Conservation (phyloP, 176 grass and related monocot genomes). For the Oryza officinalis region DNA sequence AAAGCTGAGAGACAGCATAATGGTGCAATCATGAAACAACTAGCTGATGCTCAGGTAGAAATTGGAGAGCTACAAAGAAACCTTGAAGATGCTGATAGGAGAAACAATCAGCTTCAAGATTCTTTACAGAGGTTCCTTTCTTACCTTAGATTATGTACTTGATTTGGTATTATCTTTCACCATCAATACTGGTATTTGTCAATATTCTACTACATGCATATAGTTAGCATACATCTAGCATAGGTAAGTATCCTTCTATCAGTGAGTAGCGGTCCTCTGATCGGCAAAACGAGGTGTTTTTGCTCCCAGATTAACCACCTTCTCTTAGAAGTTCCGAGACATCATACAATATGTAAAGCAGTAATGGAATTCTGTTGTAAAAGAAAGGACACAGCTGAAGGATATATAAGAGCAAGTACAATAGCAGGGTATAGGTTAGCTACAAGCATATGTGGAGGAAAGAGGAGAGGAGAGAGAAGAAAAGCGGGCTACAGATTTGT, state of each 20-base stretch:
- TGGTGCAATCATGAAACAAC: constrained; percentile 50
- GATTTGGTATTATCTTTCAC: constrained; percentile 15
- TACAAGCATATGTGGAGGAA: too few species aligned
- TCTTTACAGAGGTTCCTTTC: constrained; percentile 66
- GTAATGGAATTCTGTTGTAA: constrained; percentile 14
- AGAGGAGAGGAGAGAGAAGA: too few species aligned
- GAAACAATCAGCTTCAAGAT: constrained; percentile 61
- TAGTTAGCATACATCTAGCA: neutral
- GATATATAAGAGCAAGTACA: neutral
- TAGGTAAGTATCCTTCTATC: constrained; percentile 13
- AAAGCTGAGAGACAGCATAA: constrained; percentile 54
- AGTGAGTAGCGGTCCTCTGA: neutral
- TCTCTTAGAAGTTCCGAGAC: constrained; percentile 17
- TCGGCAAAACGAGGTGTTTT: neutral
- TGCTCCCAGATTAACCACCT: constrained; percentile 14
- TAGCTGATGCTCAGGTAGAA: constrained; percentile 50
- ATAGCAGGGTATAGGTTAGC: too few species aligned
- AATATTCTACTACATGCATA: constrained; percentile 2
- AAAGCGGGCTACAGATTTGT: too few species aligned
- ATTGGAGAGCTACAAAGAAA: constrained; percentile 58
- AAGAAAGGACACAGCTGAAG: constrained; percentile 1
- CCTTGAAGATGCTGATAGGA: constrained; percentile 58
- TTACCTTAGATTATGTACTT: constrained; percentile 35
- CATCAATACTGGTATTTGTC: neutral
- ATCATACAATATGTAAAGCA: constrained; percentile 18